phyloP scores from a whole-genome alignment of 208 protist species.

The Crithidia sp. region DNA sequence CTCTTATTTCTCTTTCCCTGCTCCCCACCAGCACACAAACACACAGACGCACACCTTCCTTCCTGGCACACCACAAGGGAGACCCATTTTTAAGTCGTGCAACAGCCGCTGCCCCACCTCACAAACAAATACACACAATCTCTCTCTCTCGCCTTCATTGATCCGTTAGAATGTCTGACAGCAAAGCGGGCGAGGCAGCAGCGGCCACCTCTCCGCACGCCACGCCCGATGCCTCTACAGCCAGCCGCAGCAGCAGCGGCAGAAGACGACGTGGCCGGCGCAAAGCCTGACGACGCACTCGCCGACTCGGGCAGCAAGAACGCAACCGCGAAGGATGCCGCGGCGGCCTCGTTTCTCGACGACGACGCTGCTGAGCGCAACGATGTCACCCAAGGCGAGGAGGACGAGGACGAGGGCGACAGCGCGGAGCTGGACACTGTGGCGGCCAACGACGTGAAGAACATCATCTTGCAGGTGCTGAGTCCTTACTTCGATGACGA shows the following conservation, averaged over 20 bases:
- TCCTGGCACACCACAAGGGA: too few relatives aligned
- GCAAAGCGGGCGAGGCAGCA: neutral
- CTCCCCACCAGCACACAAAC: too few relatives aligned
- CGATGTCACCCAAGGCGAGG: conserved; percentile 5
- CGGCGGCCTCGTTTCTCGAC: neutral
- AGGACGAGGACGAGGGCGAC: conserved; percentile 35
- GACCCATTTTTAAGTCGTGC: too few relatives aligned
- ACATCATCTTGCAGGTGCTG: conserved; percentile 84
- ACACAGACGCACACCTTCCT: too few relatives aligned
- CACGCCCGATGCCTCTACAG: neutral
- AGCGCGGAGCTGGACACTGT: conserved; percentile 44
- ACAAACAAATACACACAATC: neutral
- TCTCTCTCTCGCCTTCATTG: neutral
- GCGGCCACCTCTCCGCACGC: neutral
- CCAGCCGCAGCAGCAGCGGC: neutral
- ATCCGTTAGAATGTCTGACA: neutral
- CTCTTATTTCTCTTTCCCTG: too few relatives aligned
- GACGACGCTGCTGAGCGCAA: conserved; percentile 7
- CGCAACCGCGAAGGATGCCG: neutral
- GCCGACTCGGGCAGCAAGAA: neutral
- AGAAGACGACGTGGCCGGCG: neutral
- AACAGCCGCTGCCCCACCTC: neutral
- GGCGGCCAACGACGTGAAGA: conserved; percentile 85
- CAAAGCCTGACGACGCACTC: neutral
- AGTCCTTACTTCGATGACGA: conserved; percentile 90